These are phyloP conservation scores for Cystobasidium slooffiae DNA, from an alignment of 1,284 basidiomycete species.

Conservation along the genomic window DNA sequence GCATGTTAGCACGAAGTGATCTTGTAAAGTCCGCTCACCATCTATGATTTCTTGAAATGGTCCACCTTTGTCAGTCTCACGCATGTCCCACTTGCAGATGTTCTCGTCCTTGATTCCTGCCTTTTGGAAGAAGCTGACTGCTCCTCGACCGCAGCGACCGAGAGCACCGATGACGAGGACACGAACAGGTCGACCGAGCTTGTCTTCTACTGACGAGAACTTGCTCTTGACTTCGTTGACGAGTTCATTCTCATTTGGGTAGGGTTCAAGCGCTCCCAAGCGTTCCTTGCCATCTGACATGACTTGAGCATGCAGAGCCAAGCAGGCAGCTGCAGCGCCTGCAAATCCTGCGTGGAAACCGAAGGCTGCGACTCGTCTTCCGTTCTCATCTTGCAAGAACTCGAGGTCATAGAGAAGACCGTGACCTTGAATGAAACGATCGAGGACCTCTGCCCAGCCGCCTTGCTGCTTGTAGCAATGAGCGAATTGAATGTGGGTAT, in stretches of 20 bases:
- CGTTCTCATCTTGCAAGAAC: conserved; percentile 84
- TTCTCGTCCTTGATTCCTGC: conserved; percentile 88
- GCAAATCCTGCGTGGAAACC: conserved; percentile 99
- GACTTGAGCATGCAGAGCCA: conserved; percentile 76
- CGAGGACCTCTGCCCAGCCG: conserved; percentile 87
- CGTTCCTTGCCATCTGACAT: conserved; percentile 62
- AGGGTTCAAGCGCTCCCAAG: conserved; percentile 76
- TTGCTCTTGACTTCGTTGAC: conserved; percentile 66
- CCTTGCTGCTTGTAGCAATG: conserved; percentile 98
- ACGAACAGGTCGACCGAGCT: conserved; percentile 72
- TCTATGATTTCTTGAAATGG: conserved; percentile 95
- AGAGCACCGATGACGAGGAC: conserved; percentile 95
- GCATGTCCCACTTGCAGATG: conserved; percentile 97
- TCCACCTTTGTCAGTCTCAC: conserved; percentile 94
- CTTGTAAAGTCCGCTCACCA: conserved; percentile 54
- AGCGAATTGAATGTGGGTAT: conserved; percentile 98
- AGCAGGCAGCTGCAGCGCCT: conserved; percentile 88
- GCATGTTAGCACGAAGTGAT: conserved; percentile 5
- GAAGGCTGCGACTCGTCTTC: conserved; percentile 95
- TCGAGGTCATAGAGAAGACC: conserved; percentile 96
- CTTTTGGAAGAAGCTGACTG: conserved; percentile 92
- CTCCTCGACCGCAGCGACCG: conserved; percentile 94
- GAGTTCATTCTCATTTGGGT: conserved; percentile 80
- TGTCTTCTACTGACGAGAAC: conserved; percentile 63
- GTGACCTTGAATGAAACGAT: conserved; percentile 79